phyloP scores from a whole-genome alignment of 805 yeast species.

The Ogataea naganishii region DNA sequence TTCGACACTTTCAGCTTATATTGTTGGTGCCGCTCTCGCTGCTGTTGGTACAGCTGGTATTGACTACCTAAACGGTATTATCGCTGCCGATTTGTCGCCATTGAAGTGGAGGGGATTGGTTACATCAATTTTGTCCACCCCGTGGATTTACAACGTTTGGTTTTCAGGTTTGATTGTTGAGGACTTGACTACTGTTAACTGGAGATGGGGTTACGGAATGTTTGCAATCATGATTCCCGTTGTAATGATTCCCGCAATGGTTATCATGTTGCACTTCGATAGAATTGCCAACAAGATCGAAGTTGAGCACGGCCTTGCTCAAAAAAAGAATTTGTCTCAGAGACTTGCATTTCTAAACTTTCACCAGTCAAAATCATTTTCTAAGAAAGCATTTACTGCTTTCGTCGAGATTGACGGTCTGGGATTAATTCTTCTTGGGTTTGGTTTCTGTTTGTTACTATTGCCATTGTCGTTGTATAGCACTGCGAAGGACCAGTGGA shows the following conservation, averaged over 20 bases:
- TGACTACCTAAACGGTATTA: conserved; percentile 11
- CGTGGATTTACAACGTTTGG: conserved; percentile 34
- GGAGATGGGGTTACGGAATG: conserved; percentile 48
- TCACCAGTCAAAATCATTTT: too few species aligned
- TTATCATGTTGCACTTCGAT: conserved; percentile 24
- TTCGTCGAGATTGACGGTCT: conserved; percentile 29
- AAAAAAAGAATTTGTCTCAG: too few species aligned
- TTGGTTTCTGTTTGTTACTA: conserved; percentile 29
- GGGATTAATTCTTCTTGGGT: conserved; percentile 29
- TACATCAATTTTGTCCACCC: conserved; percentile 20
- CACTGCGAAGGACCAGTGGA: conserved; percentile 24
- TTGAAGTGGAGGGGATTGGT: conserved; percentile 20
- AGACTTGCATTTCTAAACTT: too few species aligned
- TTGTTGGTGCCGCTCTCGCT: conserved; percentile 16
- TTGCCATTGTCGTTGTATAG: conserved; percentile 29
- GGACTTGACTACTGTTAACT: conserved; percentile 24
- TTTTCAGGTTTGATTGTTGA: conserved; percentile 30
- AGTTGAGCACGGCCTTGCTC: conserved; percentile 4
- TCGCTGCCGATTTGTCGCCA: conserved; percentile 21
- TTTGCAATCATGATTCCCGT: conserved; percentile 36
- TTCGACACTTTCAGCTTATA: conserved; percentile 15
- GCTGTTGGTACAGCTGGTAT: conserved; percentile 17
- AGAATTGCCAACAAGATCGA: conserved; percentile 20
- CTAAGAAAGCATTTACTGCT: conserved; percentile 11
- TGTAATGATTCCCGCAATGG: conserved; percentile 25